Evolutionary conservation across 1,284 basidiomycete genomes (phyloP).

Genomic region (Irpex lacteus): DNA sequence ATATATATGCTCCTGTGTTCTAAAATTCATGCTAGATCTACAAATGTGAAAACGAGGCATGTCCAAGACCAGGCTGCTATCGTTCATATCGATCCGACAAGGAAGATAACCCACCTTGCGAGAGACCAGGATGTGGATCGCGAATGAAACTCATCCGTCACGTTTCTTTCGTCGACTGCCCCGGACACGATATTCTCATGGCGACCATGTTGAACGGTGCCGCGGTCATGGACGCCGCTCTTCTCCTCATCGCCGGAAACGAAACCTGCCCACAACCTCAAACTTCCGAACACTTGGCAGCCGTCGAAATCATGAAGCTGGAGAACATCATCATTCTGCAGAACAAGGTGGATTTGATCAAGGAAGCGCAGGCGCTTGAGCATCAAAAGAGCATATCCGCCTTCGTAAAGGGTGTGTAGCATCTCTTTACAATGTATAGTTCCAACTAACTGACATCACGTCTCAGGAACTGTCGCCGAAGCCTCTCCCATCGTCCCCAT

Average conservation of each 20-base stretch:
- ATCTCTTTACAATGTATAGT: background rate
- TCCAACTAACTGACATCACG: background rate
- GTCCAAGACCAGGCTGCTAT: conserved; percentile 93
- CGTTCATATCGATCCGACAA: conserved; percentile 92
- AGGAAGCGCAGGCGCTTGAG: conserved; percentile 87
- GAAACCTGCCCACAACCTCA: conserved; percentile 99
- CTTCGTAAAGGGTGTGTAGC: conserved; percentile 82
- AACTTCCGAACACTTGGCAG: conserved; percentile 97
- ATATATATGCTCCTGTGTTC: background rate
- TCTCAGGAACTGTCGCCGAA: conserved; percentile 89
- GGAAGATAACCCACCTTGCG: conserved; percentile 91
- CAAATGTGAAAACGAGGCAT: conserved; percentile 93
- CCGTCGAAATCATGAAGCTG: conserved; percentile 99
- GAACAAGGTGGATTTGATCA: conserved; percentile 96
- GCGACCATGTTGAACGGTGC: conserved; percentile 99
- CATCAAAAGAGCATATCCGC: conserved; percentile 91
- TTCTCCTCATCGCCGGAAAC: conserved; percentile 94
- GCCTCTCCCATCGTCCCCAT: conserved; percentile 98
- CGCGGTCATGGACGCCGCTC: conserved; percentile 98
- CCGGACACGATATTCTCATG: conserved; percentile 97
- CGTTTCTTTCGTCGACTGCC: conserved; percentile 97
- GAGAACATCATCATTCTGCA: conserved; percentile 98
- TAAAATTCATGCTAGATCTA: conserved; percentile 68
- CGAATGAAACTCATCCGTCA: conserved; percentile 91
- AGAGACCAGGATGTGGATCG: conserved; percentile 87